Conservation (phyloP, 768 basidiomycete species). For the Lactifluus subvellereus region DNA sequence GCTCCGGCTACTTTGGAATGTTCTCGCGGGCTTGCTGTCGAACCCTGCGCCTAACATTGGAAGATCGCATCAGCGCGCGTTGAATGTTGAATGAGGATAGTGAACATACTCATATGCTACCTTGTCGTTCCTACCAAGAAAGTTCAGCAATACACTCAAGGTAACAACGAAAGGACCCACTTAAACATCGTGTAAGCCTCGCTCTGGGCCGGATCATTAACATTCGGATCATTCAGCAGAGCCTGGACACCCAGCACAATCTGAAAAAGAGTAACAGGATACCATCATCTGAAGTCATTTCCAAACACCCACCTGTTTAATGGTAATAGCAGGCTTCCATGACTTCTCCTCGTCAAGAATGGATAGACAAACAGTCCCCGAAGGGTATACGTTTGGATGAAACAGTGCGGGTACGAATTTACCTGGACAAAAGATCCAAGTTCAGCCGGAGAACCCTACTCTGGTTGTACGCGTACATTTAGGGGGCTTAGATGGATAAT, state of each 20-base stretch:
- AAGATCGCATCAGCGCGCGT: not conserved
- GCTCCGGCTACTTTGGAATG: slow-evolving; percentile 60
- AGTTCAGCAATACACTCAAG: slow-evolving; percentile 10
- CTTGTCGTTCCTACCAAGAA: slow-evolving; percentile 73
- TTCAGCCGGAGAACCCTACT: slow-evolving; percentile 11
- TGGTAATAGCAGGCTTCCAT: slow-evolving; percentile 98
- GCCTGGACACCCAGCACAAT: slow-evolving; percentile 96
- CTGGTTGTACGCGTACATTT: slow-evolving; percentile 56
- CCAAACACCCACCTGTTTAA: slow-evolving; percentile 73
- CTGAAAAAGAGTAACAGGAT: slow-evolving; percentile 36
- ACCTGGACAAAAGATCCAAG: slow-evolving; percentile 43
- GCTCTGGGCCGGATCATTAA: slow-evolving; percentile 95
- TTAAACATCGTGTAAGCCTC: slow-evolving; percentile 99
- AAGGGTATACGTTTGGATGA: slow-evolving; percentile 98
- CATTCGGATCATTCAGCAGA: slow-evolving; percentile 90
- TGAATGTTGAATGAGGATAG: not conserved
- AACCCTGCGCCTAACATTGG: slow-evolving; percentile 58
- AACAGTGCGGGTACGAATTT: slow-evolving; percentile 96
- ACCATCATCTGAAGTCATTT: not conserved
- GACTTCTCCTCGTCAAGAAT: slow-evolving; percentile 98
- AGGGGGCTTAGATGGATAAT: slow-evolving; percentile 92
- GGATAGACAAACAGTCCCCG: slow-evolving; percentile 95
- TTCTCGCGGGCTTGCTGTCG: slow-evolving; percentile 86
- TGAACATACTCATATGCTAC: slow-evolving; percentile 81
- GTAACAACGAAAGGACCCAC: slow-evolving; percentile 43